Base-by-base conservation (phyloP, 2,329 filamentous ascomycete genomes). In the Pseudocercospora vitis region DNA sequence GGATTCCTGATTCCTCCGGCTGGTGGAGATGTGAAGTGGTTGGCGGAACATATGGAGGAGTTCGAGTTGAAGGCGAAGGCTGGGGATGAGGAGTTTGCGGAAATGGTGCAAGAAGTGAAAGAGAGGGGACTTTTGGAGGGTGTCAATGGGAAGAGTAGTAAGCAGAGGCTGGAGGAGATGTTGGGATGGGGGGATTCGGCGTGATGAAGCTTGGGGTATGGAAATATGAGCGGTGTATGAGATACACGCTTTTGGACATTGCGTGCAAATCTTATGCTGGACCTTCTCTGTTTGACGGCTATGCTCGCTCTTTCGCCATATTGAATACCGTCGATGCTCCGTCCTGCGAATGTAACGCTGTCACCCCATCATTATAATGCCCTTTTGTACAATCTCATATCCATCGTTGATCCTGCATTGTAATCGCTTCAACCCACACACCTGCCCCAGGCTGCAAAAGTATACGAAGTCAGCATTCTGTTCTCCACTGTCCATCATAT, bases 61-160 rank as follows among this genome's bases (percentile, higher is more conserved):
- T 72, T 72, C 55, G 58, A 68, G 45, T 57, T 61, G 61, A 67
- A 62, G 56, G 70, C 70, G 4, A 61, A 64, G n/a, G 55, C 48
- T 18, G 70, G 69, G 19, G 64, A 72, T 61, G 64, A 67, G 57
- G 66, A 70, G 32, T 68, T 71, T 46, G 47, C 26, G 49, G 65
- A 67, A 7, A 51, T 71, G 63, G 60, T 71, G 4, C 42, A 58
- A 52, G 70, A 72, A 56, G 57, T 68, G 11, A 59, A 66, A 57
- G 57, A 62, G 53, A 61, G 69, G 47, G 66, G 64, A 2, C 32
- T 69, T 52, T 28, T 68, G 55, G 54, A 54, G 11, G 50, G 65
- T 63, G 18, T 42, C 18, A 19, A 29, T 18, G 42, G 42, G 42
- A 45, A 45, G 16, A 29, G 42, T 31, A 31, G 42, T 45, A 28